A percentile compares a stretch with the other conserved stretches of the same genome.
phyloP scores from a whole-genome alignment of 2,329 filamentous ascomycete species.

The Monosporascus sp. region DNA sequence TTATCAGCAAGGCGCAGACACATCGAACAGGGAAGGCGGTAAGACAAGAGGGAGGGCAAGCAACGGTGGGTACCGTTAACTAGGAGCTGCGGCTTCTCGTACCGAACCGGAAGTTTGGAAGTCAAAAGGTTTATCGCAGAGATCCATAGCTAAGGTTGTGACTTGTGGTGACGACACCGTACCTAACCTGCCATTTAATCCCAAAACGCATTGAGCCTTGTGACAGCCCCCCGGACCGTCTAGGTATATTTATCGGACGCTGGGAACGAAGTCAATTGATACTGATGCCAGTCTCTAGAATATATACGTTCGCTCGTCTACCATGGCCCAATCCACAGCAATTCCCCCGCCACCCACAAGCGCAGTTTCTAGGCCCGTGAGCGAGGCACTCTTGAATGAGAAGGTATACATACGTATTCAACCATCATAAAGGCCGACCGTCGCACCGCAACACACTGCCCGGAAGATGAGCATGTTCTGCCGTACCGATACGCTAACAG shows the following conservation, averaged over 20 bases:
- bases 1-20: background rate
- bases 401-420: constrained; percentile 60
- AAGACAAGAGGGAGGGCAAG: background rate
- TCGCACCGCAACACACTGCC: background rate
- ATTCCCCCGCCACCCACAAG: constrained; percentile 50
- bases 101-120: background rate
- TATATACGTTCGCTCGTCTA: constrained; percentile 17
- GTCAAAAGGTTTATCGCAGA: background rate
- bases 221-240: background rate
- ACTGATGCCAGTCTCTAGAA: constrained; percentile 7
- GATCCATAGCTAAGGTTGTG: constrained; percentile 1
- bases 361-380: constrained; percentile 77
- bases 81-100: background rate
- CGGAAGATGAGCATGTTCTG: background rate
- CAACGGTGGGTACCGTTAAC: background rate
- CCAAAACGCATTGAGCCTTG: too few species aligned
- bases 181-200: too few species aligned
- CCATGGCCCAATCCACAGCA: constrained; percentile 48
- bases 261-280: constrained; percentile 10
- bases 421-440: constrained; percentile 1
- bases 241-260: constrained; percentile 10
- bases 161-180: too few species aligned
- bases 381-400: constrained; percentile 96
- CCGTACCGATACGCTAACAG: constrained; percentile 11
- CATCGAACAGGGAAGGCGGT: background rate